Percentiles rank a stretch among this genome's conserved stretches.
phyloP scores from a whole-genome alignment of 108 stramenopile genomes.

The Aurantiochytrium sp. region DNA sequence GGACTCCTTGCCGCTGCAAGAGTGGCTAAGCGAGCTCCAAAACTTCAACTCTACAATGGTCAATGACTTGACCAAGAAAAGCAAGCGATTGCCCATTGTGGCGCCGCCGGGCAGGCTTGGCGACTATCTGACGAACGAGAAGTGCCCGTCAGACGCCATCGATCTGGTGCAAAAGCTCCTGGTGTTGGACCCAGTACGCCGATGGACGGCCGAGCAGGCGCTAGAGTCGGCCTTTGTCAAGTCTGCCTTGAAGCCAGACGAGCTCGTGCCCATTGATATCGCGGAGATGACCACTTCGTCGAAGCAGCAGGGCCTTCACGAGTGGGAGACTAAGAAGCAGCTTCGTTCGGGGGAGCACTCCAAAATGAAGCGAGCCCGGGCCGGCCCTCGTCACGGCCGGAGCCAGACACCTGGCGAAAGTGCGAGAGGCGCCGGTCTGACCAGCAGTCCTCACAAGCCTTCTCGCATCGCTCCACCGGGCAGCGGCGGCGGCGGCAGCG shows the following conservation, averaged over 20 bases:
- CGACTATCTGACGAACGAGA: not conserved
- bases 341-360: not conserved
- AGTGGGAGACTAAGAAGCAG: slow-evolving; percentile 21
- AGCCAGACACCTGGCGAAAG: too few species aligned
- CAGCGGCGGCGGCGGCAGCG: too few species aligned
- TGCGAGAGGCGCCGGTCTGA: too few species aligned
- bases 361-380: not conserved
- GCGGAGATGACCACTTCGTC: not conserved
- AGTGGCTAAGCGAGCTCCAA: not conserved
- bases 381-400: too few species aligned
- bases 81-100: not conserved
- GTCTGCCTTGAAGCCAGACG: not conserved
- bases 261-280: not conserved
- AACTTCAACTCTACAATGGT: not conserved
- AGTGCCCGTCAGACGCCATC: not conserved
- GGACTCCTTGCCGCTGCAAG: not conserved
- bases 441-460: too few species aligned
- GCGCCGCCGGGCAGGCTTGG: not conserved
- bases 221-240: not conserved
- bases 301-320: not conserved
- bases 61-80: too few species aligned
- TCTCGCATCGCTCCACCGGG: too few species aligned
- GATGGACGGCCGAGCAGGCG: slow-evolving; percentile 18
- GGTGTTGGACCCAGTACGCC: not conserved
- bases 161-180: not conserved